Evolutionary conservation across 148 eudicot species (phyloP).

Genomic region (Heliamphora exappendiculata): DNA sequence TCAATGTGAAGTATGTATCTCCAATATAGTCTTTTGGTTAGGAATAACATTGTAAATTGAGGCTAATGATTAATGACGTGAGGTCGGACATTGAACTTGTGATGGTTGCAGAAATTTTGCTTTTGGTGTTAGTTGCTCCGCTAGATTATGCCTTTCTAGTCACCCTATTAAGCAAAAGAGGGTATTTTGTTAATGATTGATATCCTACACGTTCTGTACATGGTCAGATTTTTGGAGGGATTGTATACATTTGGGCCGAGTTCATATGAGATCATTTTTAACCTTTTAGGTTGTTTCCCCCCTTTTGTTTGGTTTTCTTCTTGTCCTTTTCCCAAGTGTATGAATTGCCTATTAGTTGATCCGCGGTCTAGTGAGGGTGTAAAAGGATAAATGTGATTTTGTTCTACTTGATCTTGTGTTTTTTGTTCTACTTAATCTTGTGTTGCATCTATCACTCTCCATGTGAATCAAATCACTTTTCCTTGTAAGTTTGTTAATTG

Average conservation of each 20-base stretch:
- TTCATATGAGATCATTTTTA: neutral
- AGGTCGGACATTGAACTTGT: neutral
- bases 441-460: neutral
- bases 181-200: slow-evolving; percentile 5
- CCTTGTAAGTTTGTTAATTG: neutral
- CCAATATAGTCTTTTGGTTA: neutral
- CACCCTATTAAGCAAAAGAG: neutral
- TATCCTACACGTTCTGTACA: neutral
- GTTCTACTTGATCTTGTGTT: too few species aligned
- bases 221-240: neutral
- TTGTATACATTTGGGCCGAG: neutral
- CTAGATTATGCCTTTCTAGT: neutral
- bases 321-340: neutral
- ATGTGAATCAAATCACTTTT: neutral
- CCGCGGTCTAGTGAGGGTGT: neutral
- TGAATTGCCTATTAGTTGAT: neutral
- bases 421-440: neutral
- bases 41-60: neutral
- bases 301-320: neutral
- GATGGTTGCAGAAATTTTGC: slow-evolving; percentile 45
- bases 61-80: neutral
- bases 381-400: too few species aligned
- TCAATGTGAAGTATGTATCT: neutral
- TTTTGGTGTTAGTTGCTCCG: slow-evolving; percentile 21
- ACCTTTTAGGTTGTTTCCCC: too few species aligned